Evolutionary conservation across 106 monocot species (phyloP), one percentile per base, ranked within the genome.

Genomic region (Dendrobium officinale): DNA sequence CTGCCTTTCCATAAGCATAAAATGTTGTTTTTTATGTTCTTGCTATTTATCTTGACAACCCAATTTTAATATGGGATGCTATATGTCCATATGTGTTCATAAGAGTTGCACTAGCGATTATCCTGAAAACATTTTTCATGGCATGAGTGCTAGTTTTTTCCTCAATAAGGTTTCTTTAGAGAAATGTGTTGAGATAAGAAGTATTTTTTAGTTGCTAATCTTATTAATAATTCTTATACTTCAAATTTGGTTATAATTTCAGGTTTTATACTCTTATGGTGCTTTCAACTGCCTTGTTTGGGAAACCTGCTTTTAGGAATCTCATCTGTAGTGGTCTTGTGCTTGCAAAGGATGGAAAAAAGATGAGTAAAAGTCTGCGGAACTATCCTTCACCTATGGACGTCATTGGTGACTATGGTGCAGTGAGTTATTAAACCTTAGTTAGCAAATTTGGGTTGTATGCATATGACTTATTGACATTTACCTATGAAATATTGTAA

Each of bases 261-360:
- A 98, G 97, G 97, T 99, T 95, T 79, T 99, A 99, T 82, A 99
- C 98, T 47, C 87, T 99, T 43, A 99, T 99, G 98, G 98, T 99
- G 2, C 79, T 99, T 8, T 99, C 98, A 72, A 99, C 98, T 49
- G 98, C 98, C 66, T 84, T 99, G 55, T 99, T 99, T 87, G 94
- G 83, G 31, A 99, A 95, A 81, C 98, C 95, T 74, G 95, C 98
- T 82, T 99, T 99, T 90, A 89, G 84, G 37, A 95, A 99, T 93
- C 91, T 99, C 9, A 91, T 99, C 31, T 99, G 98, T 80, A 99
- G 95, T 85, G 98, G 98, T 61, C 93, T 99, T 88, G 91, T 99
- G 37, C 86, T 99, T 55, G 95, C 98, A 44, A 93, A 99, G 79
- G 98, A 99, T 85, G 98, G 98, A 67, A 99, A 99, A 84, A 99